Percentiles rank a stretch among this genome's conserved stretches.
phyloP scores from a whole-genome alignment of 495 filamentous ascomycete genomes.

The Tuber brumale region DNA sequence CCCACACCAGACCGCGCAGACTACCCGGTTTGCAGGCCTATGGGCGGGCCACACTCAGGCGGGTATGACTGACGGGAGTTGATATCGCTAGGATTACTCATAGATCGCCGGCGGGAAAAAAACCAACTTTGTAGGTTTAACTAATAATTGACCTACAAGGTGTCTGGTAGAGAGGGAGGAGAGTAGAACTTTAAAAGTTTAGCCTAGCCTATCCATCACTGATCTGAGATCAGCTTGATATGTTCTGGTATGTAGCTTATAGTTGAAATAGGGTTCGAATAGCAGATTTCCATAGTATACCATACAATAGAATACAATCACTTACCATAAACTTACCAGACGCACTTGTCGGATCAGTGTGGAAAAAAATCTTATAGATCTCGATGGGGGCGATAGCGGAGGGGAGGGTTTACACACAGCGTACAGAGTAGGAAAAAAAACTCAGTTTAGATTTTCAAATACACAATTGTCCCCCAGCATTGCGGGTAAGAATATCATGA shows the following conservation, averaged over 20 bases:
- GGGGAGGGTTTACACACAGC: neutral
- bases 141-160: neutral
- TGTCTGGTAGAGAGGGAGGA: neutral
- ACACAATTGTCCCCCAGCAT: neutral
- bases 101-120: neutral
- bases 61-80: neutral
- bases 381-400: neutral
- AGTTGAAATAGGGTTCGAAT: neutral
- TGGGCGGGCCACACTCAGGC: neutral
- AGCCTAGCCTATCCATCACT: too few relatives aligned
- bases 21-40: neutral
- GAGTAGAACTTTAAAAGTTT: neutral
- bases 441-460: neutral
- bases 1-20: neutral
- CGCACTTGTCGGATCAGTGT: neutral
- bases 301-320: neutral
- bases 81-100: neutral
- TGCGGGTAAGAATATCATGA: neutral
- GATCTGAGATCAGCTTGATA: too few relatives aligned
- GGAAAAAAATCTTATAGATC: neutral
- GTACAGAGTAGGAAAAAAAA: neutral
- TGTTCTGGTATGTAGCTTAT: too few relatives aligned
- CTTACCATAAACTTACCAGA: neutral
- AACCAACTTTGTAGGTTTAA: too few relatives aligned
- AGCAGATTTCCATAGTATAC: neutral